Evolutionary conservation across 148 eudicot species (phyloP).

Genomic region (Spergularia marina): DNA sequence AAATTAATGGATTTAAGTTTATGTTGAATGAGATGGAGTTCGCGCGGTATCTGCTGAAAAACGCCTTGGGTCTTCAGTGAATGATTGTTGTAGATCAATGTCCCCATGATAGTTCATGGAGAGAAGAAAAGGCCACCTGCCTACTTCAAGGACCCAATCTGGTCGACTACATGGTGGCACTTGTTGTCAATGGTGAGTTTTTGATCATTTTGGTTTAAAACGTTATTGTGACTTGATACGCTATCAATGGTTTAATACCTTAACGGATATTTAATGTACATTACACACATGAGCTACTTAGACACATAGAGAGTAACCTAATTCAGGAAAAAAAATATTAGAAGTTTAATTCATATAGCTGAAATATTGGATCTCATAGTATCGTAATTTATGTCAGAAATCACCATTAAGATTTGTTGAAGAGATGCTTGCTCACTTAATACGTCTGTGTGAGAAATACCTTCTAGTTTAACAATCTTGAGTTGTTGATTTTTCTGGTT

Average conservation of each 20-base stretch:
- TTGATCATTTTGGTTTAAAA: too few species aligned
- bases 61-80: not conserved
- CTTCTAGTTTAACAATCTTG: slow-evolving; percentile 42
- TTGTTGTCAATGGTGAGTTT: too few species aligned
- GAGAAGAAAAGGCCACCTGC: not conserved
- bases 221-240: too few species aligned
- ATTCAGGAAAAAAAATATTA: not conserved
- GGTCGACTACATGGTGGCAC: too few species aligned
- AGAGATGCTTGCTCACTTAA: slow-evolving; percentile 53
- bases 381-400: slow-evolving; percentile 44
- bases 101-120: not conserved
- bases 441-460: slow-evolving; percentile 62
- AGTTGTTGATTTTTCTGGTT: slow-evolving; percentile 39
- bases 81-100: not conserved
- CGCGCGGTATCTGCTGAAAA: slow-evolving; percentile 5
- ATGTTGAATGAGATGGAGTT: not conserved
- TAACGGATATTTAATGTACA: too few species aligned
- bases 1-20: not conserved
- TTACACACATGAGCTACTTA: too few species aligned
- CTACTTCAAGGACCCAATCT: not conserved
- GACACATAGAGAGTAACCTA: too few species aligned
- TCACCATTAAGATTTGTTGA: slow-evolving; percentile 35
- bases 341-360: not conserved
- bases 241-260: too few species aligned
- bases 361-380: not conserved